Percentiles rank a stretch among this genome's conserved stretches.
phyloP scores from a whole-genome alignment of 2,329 filamentous ascomycete genomes.

The Fusarium acutatum region DNA sequence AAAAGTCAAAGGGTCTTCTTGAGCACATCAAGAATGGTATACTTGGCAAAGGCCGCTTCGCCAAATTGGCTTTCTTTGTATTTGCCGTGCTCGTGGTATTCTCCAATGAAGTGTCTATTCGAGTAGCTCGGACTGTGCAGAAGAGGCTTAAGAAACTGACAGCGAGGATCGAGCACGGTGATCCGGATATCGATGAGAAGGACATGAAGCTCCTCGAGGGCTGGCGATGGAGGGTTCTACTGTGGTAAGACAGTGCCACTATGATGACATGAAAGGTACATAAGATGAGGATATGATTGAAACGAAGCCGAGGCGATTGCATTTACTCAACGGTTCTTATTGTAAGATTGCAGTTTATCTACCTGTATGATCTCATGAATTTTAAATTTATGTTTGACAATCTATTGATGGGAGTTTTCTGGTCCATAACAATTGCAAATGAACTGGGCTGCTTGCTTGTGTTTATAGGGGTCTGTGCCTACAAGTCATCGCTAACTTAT shows the following conservation, averaged over 20 bases:
- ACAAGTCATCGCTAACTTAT: not conserved
- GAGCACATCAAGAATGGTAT: constrained; percentile 58
- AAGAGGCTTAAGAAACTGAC: constrained; percentile 60
- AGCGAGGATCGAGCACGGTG: constrained; percentile 57
- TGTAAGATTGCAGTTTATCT: constrained; percentile 12
- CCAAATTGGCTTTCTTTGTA: constrained; percentile 62
- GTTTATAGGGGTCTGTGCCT: not conserved
- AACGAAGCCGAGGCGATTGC: constrained; percentile 40
- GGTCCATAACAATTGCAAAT: not conserved
- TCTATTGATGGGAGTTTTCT: not conserved
- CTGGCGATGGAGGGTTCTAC: constrained; percentile 65
- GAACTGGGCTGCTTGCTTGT: not conserved
- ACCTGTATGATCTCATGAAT: not conserved
- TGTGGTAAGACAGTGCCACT: constrained; percentile 48
- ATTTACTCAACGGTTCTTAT: constrained; percentile 13
- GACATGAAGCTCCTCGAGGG: constrained; percentile 61
- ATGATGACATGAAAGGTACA: constrained; percentile 19
- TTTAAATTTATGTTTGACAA: not conserved
- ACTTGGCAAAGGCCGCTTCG: constrained; percentile 55
- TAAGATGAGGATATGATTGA: constrained; percentile 44
- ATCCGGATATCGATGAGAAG: constrained; percentile 55
- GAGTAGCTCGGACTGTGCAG: constrained; percentile 61
- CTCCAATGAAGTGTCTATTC: constrained; percentile 64
- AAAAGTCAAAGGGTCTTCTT: constrained; percentile 59
- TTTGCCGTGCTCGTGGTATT: constrained; percentile 67